Percentiles rank a stretch among this genome's conserved stretches.
phyloP scores from a whole-genome alignment of 2,329 filamentous ascomycete genomes.

The Hymenotorrendiella dingleyae region DNA sequence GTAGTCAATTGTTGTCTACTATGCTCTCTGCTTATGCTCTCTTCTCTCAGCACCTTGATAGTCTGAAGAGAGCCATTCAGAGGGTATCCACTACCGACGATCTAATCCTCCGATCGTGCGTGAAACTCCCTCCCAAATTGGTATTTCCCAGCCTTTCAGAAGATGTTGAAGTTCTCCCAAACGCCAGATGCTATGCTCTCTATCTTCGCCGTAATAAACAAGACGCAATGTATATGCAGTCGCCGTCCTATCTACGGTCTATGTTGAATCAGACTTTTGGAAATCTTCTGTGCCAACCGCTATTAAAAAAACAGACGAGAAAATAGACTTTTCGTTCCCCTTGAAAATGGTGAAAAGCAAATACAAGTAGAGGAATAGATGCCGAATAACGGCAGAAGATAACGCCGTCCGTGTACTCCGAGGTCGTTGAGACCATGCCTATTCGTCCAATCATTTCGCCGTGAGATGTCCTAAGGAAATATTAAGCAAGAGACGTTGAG shows the following conservation, averaged over 20 bases:
- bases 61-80: too few relatives aligned
- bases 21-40: too few relatives aligned
- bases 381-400: constrained; percentile 15
- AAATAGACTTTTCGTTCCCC: constrained; percentile 18
- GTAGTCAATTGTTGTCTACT: too few relatives aligned
- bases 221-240: constrained; percentile 6
- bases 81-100: too few relatives aligned
- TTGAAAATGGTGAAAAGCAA: constrained; percentile 1
- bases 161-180: constrained; percentile 34
- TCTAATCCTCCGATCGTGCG: too few relatives aligned
- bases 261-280: constrained; percentile 34
- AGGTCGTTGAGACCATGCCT: constrained; percentile 32
- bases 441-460: constrained; percentile 30
- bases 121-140: not conserved
- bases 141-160: constrained; percentile 21
- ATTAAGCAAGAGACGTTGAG: constrained; percentile 29
- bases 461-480: constrained; percentile 26
- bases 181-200: constrained; percentile 30
- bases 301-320: constrained; percentile 9
- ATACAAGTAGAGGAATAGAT: constrained; percentile 9
- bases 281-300: constrained; percentile 17
- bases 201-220: constrained; percentile 12
- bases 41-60: too few relatives aligned
- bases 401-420: constrained; percentile 22
- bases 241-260: constrained; percentile 30